Evolutionary conservation across 768 basidiomycete genomes (phyloP), one percentile per base, ranked within the genome.

Genomic region (Leucosporidium yakuticum): DNA sequence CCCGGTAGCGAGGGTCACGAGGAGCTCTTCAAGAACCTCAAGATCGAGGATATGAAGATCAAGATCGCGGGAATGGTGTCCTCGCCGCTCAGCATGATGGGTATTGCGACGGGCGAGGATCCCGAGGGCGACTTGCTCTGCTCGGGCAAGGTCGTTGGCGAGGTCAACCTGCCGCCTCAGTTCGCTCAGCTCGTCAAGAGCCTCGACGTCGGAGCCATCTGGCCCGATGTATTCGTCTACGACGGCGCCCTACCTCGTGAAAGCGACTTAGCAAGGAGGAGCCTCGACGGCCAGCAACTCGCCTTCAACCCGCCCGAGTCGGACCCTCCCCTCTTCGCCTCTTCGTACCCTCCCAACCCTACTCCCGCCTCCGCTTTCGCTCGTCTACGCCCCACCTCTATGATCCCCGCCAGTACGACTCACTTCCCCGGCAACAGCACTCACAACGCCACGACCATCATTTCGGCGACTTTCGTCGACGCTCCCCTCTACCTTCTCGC

Each of bases 221-320:
- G 44, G 48, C 71, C 71, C 17, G 71, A 73, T 39, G 71, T 73
- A n/a, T 61, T 73, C 27, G 71, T 73, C 5, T 73, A 69, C 66
- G 71, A 73, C 23, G 71, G 71, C n/a, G 65, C 67, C 8, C 29
- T 73, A 21, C 71, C 71, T 34, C 53, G 62, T 14, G 39, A 44
- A 51, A 19, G 25, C 20, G 34, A 17, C 6, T 50, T 11, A 47
- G 34, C 34, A 27, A 21, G 29, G 60, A 54, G 23, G 39, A 17
- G n/a, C 39, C 14, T 44, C 39, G 36, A 19, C 53, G 55, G 49
- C 14, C 31, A 27, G 29, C 58, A 8, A 51, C 39, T 68, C 53
- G 31, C 62, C 2, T 64, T 68, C 36, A 19, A 32, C 36, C 4
- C 61, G 23, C n/a, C 53, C 31, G 0, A 47, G 20, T 6, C 50